Percentiles rank a stretch among this genome's conserved stretches.
Conservation (phyloP, 2,329 filamentous ascomycete genomes). For the Didymella sp. region DNA sequence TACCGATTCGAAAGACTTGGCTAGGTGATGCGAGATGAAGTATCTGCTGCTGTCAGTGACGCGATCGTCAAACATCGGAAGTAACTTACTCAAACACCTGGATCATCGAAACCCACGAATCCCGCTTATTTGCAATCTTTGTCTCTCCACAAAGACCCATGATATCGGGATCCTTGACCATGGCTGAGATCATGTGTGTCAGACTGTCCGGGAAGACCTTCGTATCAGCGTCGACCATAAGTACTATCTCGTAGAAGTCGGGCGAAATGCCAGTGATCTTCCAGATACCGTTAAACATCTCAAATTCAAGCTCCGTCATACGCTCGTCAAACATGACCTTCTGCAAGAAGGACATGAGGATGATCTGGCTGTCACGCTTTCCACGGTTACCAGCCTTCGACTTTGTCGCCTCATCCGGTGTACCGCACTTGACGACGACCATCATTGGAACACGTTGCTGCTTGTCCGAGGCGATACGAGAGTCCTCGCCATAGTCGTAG, state of each 20-base stretch:
- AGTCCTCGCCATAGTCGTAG: constrained; percentile 91
- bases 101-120: constrained; percentile 95
- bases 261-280: constrained; percentile 98
- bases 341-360: constrained; percentile 98
- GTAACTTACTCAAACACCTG: constrained; percentile 85
- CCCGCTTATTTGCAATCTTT: constrained; percentile 98
- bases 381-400: constrained; percentile 95
- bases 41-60: constrained; percentile 60
- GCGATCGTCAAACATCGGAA: constrained; percentile 25
- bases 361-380: constrained; percentile 98
- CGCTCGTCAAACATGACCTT: constrained; percentile 99
- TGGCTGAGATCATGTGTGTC: constrained; percentile 98
- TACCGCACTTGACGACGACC: constrained; percentile 93
- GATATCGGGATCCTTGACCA: constrained; percentile 98
- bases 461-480: constrained; percentile 79
- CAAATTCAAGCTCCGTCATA: constrained; percentile 98
- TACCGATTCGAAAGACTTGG: constrained; percentile 97
- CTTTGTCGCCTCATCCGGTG: constrained; percentile 79
- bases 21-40: constrained; percentile 96
- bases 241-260: constrained; percentile 95
- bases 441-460: constrained; percentile 99
- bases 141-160: constrained; percentile 99
- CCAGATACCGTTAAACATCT: constrained; percentile 99
- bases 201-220: constrained; percentile 98
- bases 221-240: constrained; percentile 99